phyloP scores from a whole-genome alignment of 495 filamentous ascomycete genomes.

The Cercophora scortea region DNA sequence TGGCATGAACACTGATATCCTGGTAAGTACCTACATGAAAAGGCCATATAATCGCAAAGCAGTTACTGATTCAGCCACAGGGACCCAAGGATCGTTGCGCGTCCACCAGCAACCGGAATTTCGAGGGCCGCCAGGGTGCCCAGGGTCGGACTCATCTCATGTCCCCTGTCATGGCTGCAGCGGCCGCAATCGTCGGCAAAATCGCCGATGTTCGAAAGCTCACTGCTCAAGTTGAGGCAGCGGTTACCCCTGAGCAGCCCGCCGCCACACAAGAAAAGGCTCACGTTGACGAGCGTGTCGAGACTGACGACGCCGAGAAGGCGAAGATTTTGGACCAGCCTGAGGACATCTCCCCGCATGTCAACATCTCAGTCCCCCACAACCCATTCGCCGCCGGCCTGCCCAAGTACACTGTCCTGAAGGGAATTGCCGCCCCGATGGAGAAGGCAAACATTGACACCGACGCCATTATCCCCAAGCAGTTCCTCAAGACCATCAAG shows the following conservation, averaged over 20 bases:
- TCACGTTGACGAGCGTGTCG: slow-evolving; percentile 59
- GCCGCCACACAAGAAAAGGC: slow-evolving; percentile 33
- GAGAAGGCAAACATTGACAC: slow-evolving; percentile 90
- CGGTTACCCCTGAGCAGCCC: slow-evolving; percentile 12
- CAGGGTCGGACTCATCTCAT: slow-evolving; percentile 90
- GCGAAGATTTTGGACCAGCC: slow-evolving; percentile 74
- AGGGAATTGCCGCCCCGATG: slow-evolving; percentile 83
- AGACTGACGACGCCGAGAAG: slow-evolving; percentile 62
- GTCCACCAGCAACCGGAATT: slow-evolving; percentile 94
- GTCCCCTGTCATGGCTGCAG: slow-evolving; percentile 94
- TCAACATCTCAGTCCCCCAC: slow-evolving; percentile 49
- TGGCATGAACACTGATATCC: slow-evolving; percentile 98
- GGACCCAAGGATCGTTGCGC: slow-evolving; percentile 86
- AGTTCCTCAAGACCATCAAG: slow-evolving; percentile 99
- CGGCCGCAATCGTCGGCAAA: slow-evolving; percentile 81
- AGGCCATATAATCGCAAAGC: no score
- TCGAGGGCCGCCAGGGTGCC: slow-evolving; percentile 93
- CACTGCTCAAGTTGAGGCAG: slow-evolving; percentile 29
- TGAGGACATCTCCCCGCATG: slow-evolving; percentile 55
- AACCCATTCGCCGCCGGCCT: slow-evolving; percentile 54
- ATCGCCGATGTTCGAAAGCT: slow-evolving; percentile 85
- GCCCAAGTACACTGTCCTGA: slow-evolving; percentile 71
- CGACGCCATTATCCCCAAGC: slow-evolving; percentile 97
- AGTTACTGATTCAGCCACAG: no score
- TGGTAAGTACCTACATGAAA: slow-evolving; percentile 27